Evolutionary conservation across 2,329 filamentous ascomycete species (phyloP).

Genomic region (Eutypa lata): DNA sequence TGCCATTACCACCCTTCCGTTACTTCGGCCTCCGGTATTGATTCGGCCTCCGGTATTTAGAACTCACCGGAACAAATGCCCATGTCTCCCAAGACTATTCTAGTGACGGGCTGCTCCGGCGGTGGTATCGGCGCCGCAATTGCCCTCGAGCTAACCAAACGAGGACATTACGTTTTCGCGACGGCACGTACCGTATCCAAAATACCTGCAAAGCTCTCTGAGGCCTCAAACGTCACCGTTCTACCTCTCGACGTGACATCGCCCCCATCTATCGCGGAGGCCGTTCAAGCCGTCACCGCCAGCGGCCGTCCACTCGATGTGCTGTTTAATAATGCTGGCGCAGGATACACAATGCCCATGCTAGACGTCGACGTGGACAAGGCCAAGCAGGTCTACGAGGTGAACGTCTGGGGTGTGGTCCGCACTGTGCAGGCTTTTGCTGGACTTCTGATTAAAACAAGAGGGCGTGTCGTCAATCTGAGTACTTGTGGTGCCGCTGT

Average conservation of each 20-base stretch:
- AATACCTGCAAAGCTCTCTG: too few species aligned
- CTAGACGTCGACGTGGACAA: slow-evolving; percentile 24
- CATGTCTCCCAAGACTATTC: slow-evolving; percentile 2
- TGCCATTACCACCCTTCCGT: too few species aligned
- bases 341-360: slow-evolving; percentile 25
- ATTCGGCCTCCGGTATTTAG: too few species aligned
- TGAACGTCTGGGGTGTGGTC: slow-evolving; percentile 29
- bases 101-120: slow-evolving; percentile 4
- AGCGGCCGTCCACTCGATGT: slow-evolving; percentile 20
- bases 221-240: too few species aligned
- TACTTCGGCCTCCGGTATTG: too few species aligned
- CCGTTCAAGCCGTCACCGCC: too few species aligned
- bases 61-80: too few species aligned
- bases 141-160: background rate
- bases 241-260: too few species aligned
- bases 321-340: slow-evolving; percentile 31
- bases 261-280: too few species aligned
- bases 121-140: slow-evolving; percentile 5
- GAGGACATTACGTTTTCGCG: slow-evolving; percentile 6
- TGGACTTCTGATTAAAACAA: slow-evolving; percentile 17
- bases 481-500: slow-evolving; percentile 25
- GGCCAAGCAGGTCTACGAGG: slow-evolving; percentile 24
- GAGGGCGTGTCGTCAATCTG: slow-evolving; percentile 18
- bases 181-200: slow-evolving; percentile 5
- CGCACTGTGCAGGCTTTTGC: slow-evolving; percentile 26